Evolutionary conservation across 192 early-diverging fungal genomes (phyloP), one percentile per base, ranked within the genome.

Genomic region (Entomortierella beljakovae): DNA sequence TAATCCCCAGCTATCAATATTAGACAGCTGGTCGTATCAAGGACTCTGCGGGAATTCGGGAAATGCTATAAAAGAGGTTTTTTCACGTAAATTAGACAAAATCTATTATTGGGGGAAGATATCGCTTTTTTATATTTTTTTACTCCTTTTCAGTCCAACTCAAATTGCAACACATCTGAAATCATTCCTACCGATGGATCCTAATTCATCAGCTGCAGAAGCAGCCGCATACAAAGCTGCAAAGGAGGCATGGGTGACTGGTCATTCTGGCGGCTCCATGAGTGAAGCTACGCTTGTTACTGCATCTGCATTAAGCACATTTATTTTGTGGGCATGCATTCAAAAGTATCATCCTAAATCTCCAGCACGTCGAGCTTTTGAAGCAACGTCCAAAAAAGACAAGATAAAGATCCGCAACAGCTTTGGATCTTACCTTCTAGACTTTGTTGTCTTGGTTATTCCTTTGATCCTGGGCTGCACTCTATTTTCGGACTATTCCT

Each of bases 231-330:
- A 90, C 59, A 88, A 86, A 54, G 56, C 59, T 23, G 87, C 71
- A 23, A 85, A 90, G 71, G 88, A 88, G 55, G 72, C 81, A 33
- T 88, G 86, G 83, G 88, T 90, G 1, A 81, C 87, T 3, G 81
- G 84, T 26, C 83, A 83, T 52, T 71, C 67, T 26, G 88, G 88
- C n/a, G 87, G 87, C 0, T 81, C 84, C 18, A 75, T 86, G 57
- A 48, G 32, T 18, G 88, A 88, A 61, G 79, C 88, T 8, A 82
- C 80, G 22, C 57, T 73, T 9, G 64, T 86, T 26, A 70, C 75
- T 13, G 71, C 81, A 9, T 80, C 83, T 18, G 68, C 82, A 48
- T 67, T 86, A 18, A 85, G 83, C 55, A 83, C 80, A 68, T 69
- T 74, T 54, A 69, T 79, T 52, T 61, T 77, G 33, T 77, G 66